Percentiles rank a stretch among this genome's conserved stretches.
These are phyloP conservation scores for Aspergillus fischeri DNA, from an alignment of 2,329 filamentous ascomycete species.

Conservation along the genomic window DNA sequence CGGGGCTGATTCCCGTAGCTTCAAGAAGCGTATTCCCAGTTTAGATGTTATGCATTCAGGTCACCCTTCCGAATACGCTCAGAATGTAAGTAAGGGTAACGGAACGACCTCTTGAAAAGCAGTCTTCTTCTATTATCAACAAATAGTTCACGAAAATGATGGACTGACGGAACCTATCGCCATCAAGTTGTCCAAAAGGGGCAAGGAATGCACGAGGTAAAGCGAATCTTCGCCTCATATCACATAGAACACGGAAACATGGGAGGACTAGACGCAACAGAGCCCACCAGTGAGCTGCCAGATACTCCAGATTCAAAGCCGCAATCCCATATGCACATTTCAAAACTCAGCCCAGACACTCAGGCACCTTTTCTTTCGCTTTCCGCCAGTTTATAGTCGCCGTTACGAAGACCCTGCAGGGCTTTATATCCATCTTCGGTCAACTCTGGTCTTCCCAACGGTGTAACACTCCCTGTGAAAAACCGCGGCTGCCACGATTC, in stretches of 20 bases:
- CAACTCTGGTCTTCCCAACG: conserved; percentile 58
- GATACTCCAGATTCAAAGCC: conserved; percentile 21
- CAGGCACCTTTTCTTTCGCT: conserved; percentile 33
- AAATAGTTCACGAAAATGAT: background rate
- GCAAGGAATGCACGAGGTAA: background rate
- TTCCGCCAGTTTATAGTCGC: conserved; percentile 47
- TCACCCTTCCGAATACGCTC: background rate
- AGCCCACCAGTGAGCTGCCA: conserved; percentile 7
- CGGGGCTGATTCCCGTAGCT: background rate
- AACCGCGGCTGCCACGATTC: conserved; percentile 81
- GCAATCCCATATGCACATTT: background rate
- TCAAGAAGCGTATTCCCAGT: background rate
- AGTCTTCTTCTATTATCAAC: background rate
- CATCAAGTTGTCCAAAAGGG: background rate
- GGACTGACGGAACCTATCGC: background rate
- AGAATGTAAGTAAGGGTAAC: background rate
- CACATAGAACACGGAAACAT: background rate
- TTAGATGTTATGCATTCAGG: too few relatives aligned
- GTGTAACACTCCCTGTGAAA: conserved; percentile 64
- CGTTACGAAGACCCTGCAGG: conserved; percentile 53
- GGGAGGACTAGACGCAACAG: background rate
- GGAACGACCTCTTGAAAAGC: background rate
- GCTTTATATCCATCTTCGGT: conserved; percentile 58
- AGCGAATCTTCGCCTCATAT: background rate
- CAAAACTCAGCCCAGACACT: conserved; percentile 3